Base-by-base conservation (phyloP, 2,329 filamentous ascomycete species). In the Trichoderma harzianum region DNA sequence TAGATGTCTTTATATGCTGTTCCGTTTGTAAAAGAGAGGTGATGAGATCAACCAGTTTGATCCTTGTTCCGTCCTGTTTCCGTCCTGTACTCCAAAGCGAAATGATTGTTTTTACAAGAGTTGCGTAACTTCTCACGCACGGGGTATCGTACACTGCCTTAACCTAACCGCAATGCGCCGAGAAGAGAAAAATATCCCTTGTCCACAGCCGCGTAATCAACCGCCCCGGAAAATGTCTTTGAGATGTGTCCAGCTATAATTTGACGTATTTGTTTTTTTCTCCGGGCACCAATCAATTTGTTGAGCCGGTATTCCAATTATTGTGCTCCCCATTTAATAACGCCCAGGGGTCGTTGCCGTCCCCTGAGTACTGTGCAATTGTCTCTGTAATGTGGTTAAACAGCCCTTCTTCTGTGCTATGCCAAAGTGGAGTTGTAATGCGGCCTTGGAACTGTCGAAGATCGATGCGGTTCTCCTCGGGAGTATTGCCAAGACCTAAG, bases 401-500 rank as follows among this genome's bases (percentile, higher is more conserved):
- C 7, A 82, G 71, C 0, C 76, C 74, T 24, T 80, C 77, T 39
- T 81, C 80, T 7, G 78, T 76, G 7, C 74, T 69, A 36, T 77
- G 76, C 80, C 80, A 82, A 28, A 79, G 66, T 0, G 79, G 78
- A 18, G 76, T 76, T 16, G 75, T 60, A 5, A 79, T 75, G 5
- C 79, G 79, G 5, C 77, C 80, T 68, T 81, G 80, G 12, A 82
- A 78, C 7, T 76, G 72, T 30, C 80, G 75, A 32, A 81, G 67
- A 43, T 82, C 79, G 26, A 82, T 74, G 21, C 78, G 75, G 47
- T 82, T 82, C 69, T 82, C 81, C 68, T 82, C 80, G 7, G 74
- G 74, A 14, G 78, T 80, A 73, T 80, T 82, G n/a, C 80, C 80
- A n/a, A 80, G 77, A 77, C 80, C 28, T 14, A 74, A 67, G 32